Percentiles rank a stretch among this genome's conserved stretches.
phyloP scores from a whole-genome alignment of 805 yeast genomes.

The Vanderwaltozyma polyspora region DNA sequence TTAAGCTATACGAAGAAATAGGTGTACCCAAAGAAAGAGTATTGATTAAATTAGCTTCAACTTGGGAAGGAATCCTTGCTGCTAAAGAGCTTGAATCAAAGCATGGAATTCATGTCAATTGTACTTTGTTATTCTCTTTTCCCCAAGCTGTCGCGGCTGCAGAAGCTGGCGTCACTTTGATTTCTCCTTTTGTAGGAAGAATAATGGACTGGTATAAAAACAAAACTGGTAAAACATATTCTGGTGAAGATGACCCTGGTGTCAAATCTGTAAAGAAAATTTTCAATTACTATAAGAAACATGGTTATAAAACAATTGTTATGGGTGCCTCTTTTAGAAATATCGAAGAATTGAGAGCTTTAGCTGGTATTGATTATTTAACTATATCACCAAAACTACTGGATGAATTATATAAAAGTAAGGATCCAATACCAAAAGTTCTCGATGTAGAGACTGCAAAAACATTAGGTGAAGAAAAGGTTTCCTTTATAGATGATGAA shows the following conservation, averaged over 20 bases:
- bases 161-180: conserved; percentile 88
- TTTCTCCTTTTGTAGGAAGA: conserved; percentile 98
- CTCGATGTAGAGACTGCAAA: conserved; percentile 58
- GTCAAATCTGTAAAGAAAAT: conserved; percentile 75
- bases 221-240: conserved; percentile 74
- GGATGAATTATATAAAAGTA: conserved; percentile 72
- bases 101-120: conserved; percentile 84
- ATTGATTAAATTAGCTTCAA: conserved; percentile 89
- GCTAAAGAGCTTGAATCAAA: conserved; percentile 87
- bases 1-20: conserved; percentile 66
- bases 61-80: conserved; percentile 98
- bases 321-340: conserved; percentile 99
- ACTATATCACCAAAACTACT: conserved; percentile 87
- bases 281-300: conserved; percentile 95
- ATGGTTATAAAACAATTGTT: conserved; percentile 88
- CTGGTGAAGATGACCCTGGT: conserved; percentile 80
- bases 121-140: conserved; percentile 87
- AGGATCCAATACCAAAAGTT: conserved; percentile 64
- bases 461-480: conserved; percentile 45
- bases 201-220: conserved; percentile 97
- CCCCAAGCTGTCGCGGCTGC: conserved; percentile 98
- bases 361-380: conserved; percentile 92
- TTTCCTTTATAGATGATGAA: conserved; percentile 73
- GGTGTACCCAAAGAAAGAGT: conserved; percentile 84
- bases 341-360: conserved; percentile 82